Evolutionary conservation across 805 yeast genomes (phyloP).

Genomic region (Pichia membranifaciens): DNA sequence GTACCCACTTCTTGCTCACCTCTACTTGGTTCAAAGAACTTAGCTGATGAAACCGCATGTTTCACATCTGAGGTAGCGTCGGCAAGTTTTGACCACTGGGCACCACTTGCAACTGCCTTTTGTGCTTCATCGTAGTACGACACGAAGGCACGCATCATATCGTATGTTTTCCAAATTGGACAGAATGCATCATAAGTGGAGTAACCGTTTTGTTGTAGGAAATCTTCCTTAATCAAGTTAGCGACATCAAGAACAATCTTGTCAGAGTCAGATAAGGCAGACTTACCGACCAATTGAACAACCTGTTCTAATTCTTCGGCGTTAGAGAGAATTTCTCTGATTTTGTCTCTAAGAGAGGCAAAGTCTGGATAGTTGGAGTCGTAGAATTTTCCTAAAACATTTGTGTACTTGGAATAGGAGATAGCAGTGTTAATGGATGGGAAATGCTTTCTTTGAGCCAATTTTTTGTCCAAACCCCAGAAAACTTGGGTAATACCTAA

Average conservation of each 20-base stretch:
- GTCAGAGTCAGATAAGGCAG: constrained; percentile 94
- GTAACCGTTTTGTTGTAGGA: constrained; percentile 98
- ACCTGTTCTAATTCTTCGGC: constrained; percentile 99
- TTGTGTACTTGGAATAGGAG: constrained; percentile 95
- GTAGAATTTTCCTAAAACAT: constrained; percentile 78
- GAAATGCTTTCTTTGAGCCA: constrained; percentile 99
- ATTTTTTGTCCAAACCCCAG: constrained; percentile 99
- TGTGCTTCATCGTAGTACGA: constrained; percentile 95
- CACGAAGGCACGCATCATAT: constrained; percentile 95
- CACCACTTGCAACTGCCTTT: constrained; percentile 90
- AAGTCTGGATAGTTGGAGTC: constrained; percentile 85
- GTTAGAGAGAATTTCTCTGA: constrained; percentile 88
- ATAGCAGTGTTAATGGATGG: constrained; percentile 96
- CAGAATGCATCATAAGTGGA: constrained; percentile 98
- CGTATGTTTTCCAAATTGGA: constrained; percentile 98
- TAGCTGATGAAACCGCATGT: constrained; percentile 89
- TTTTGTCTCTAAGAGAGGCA: constrained; percentile 82
- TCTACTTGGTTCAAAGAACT: constrained; percentile 90
- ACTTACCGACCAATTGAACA: constrained; percentile 97
- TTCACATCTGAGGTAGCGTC: constrained; percentile 88
- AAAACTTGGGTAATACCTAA: constrained; percentile 99
- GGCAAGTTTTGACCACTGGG: constrained; percentile 86
- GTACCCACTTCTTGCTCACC: constrained; percentile 75
- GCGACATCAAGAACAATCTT: constrained; percentile 95
- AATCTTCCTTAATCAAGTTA: constrained; percentile 88